Evolutionary conservation across 495 filamentous ascomycete genomes (phyloP), one percentile per base, ranked within the genome.

Genomic region (Podospora pseudoanserina): DNA sequence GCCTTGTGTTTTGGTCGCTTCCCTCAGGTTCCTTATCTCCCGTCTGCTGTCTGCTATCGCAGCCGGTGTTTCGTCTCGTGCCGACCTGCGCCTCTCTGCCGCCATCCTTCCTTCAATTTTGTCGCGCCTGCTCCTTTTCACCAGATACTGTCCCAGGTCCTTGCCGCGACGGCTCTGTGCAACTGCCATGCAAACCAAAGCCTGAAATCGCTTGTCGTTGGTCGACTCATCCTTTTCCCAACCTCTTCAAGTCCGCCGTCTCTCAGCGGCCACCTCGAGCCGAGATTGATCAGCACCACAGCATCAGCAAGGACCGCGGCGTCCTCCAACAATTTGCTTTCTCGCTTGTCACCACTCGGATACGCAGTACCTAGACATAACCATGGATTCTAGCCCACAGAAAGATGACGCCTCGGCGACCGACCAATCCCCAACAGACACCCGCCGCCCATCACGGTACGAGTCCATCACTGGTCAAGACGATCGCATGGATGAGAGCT

Each of bases 401-500:
- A 65, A 73, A 18, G 72, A 60, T 67, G 72, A 75, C 70, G 75
- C 73, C 49, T 70, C 73, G 65, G 70, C 77, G 18, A 65, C 64
- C 64, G 70, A 80, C 62, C 72, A 76, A 34, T 81, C 82, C 27
- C 79, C 81, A 6, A 78, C 78, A n/a, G 77, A 83, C 67, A 78
- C 80, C 60, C 81, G 80, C 56, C 75, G 75, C 28, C 77, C 75
- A 15, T 68, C 70, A 27, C 73, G 76, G 65, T 72, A 70, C 63
- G 70, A 73, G 32, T 60, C 70, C 65, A 63, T 73, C 53, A 63
- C 72, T 19, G 69, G 69, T n/a, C 72, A 72, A 68, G 79, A 80
- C 57, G 77, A 80, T 20, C 65, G 67, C n/a, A 57, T 70, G 15
- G 71, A 76, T 18, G 81, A 84, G 64, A 80, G 73, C 70, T 76